Conservation (phyloP, 192 early-diverging fungal species). For the Kickxella alabastrina region DNA sequence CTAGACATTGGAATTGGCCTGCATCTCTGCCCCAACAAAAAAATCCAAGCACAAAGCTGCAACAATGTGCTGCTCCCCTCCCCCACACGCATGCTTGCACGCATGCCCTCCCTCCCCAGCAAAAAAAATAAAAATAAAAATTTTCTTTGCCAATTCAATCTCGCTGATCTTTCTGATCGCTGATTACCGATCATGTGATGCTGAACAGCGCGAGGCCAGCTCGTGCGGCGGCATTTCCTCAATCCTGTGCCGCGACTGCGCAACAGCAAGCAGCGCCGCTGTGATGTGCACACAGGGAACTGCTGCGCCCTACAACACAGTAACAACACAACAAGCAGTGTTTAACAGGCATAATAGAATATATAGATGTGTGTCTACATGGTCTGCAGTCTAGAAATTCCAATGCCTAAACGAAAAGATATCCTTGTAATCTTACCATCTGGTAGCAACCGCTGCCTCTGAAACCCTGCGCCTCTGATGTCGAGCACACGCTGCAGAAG, state of each 20-base stretch:
- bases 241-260: conserved; percentile 25
- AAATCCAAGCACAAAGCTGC: no score
- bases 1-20: no score
- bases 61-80: neutral
- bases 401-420: no score
- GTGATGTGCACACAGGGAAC: conserved; percentile 35
- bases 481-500: conserved; percentile 32
- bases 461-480: neutral
- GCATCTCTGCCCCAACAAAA: no score
- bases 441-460: neutral
- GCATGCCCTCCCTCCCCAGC: no score
- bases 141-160: conserved; percentile 13
- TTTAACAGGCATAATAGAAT: no score
- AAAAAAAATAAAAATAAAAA: no score
- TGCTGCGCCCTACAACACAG: conserved; percentile 3
- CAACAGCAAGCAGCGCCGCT: conserved; percentile 35
- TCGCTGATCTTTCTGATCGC: conserved; percentile 5
- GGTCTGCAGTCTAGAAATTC: no score
- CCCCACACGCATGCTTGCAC: neutral
- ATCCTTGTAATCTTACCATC: no score
- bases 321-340: neutral
- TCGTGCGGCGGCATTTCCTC: conserved; percentile 25
- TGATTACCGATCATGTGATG: conserved; percentile 2
- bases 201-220: conserved; percentile 34
- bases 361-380: no score